phyloP scores from a whole-genome alignment of 2,329 filamentous ascomycete genomes.

The Helotiales sp. region DNA sequence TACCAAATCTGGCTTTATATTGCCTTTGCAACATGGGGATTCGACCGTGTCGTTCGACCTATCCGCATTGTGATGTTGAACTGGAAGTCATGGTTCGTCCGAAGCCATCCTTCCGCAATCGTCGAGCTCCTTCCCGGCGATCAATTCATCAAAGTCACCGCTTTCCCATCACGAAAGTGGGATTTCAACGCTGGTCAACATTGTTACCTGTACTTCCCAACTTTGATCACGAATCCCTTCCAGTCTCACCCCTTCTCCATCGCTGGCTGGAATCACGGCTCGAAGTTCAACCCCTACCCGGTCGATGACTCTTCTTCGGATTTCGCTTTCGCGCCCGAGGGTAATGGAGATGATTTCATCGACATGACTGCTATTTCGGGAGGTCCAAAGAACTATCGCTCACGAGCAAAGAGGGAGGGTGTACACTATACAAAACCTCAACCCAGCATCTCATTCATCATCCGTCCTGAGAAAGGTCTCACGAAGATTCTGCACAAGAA shows the following conservation, averaged over 20 bases:
- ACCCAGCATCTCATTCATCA: conserved; percentile 28
- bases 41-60: conserved; percentile 45
- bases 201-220: conserved; percentile 9
- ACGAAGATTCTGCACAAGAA: conserved; percentile 34
- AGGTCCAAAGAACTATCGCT: neutral
- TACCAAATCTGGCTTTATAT: conserved; percentile 38
- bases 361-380: neutral
- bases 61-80: conserved; percentile 26
- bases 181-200: conserved; percentile 7
- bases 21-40: conserved; percentile 44
- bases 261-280: conserved; percentile 2
- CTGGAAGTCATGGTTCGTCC: conserved; percentile 1
- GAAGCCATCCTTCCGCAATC: neutral
- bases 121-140: conserved; percentile 3
- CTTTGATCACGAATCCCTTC: conserved; percentile 1
- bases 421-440: neutral
- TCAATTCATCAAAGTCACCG: conserved; percentile 7
- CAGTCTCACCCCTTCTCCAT: conserved; percentile 10
- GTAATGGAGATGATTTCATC: neutral
- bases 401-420: neutral
- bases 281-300: neutral
- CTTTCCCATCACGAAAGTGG: conserved; percentile 1
- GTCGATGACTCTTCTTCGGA: neutral
- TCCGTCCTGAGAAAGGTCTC: conserved; percentile 38
- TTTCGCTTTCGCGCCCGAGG: neutral